Base-by-base conservation (phyloP, 176 grass and related monocot species). In the Juncus effusus region DNA sequence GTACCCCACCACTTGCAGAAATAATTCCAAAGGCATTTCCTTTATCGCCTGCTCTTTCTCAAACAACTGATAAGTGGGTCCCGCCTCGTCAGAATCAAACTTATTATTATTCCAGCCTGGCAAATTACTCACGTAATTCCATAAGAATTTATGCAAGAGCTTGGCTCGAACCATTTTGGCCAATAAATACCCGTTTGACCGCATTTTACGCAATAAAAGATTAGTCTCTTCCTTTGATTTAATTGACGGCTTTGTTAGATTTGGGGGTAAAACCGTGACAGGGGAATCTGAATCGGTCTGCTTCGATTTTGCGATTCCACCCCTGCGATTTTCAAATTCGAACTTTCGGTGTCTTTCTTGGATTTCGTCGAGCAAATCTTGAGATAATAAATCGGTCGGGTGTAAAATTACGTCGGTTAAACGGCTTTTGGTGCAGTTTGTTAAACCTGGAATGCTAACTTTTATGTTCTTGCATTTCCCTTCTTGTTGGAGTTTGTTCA, bases 1-100 rank as follows among this genome's bases (percentile, higher is more conserved):
- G 89, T 79, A 92, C 10, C 93, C 93, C 55, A 97, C 93, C 76
- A 97, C 80, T 82, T 97, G 93, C 65, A 92, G 74, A 72, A 97
- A 97, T 36, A 97, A 62, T 81, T 97, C 80, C 64, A 97, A 77
- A 3, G 88, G 88, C 93, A 97, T 97, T 70, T 78, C 61, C 69
- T 89, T 97, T 59, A 63, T 79, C 77, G 85, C 93, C 68, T 82
- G 77, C 62, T 80, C 77, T 80, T 88, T 75, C 6, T 83, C 81
- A 89, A 97, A 97, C 59, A 97, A 70, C 19, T 78, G 75, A 58
- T 60, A 86, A 42, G 77, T 76, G 58, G 67, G 50, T 15, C 64
- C 66, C 70, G 70, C 57, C 67, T 80, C 72, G 37, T 66, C 67
- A 75, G 51, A 83, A 79, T 28, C 66, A 75, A 78, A 79, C 44